phyloP scores from a whole-genome alignment of 1,284 basidiomycete genomes.

The Boletus austroedulis region DNA sequence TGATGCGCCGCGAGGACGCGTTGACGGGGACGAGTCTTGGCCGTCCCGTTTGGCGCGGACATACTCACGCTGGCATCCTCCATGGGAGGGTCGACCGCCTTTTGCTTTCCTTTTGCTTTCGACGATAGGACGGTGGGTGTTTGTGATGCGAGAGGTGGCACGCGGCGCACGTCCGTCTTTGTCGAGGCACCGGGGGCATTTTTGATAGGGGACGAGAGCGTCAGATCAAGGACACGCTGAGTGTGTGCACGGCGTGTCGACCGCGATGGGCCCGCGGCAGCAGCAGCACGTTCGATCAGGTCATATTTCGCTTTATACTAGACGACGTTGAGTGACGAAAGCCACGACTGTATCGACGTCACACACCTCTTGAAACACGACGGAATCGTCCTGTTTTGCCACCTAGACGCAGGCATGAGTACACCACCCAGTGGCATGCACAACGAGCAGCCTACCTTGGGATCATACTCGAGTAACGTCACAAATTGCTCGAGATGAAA shows the following conservation, averaged over 20 bases:
- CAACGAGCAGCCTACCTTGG: conserved; percentile 47
- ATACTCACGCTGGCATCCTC: conserved; percentile 6
- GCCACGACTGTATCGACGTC: no score
- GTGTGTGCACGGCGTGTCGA: conserved; percentile 62
- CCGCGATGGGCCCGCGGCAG: conserved; percentile 49
- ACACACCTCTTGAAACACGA: conserved; percentile 70
- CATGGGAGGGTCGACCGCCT: conserved; percentile 37
- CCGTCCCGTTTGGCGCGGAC: conserved; percentile 15
- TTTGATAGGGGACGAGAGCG: conserved; percentile 20
- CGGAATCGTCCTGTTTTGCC: conserved; percentile 71
- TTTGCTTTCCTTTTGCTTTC: conserved; percentile 37
- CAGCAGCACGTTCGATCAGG: conserved; percentile 50
- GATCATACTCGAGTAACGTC: conserved; percentile 72
- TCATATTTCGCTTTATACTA: conserved; percentile 65
- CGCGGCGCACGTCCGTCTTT: conserved; percentile 13
- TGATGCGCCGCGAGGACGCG: conserved; percentile 1
- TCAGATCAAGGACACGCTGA: conserved; percentile 48
- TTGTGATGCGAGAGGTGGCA: conserved; percentile 5
- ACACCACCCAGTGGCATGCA: background rate
- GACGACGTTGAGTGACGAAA: background rate
- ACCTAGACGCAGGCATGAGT: conserved; percentile 42
- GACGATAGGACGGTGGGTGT: conserved; percentile 15
- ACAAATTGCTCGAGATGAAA: conserved; percentile 84
- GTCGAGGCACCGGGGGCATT: conserved; percentile 4
- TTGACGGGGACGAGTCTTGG: conserved; percentile 11